phyloP scores from a whole-genome alignment of 73 alveolate species.

The Stentor roeselii region DNA sequence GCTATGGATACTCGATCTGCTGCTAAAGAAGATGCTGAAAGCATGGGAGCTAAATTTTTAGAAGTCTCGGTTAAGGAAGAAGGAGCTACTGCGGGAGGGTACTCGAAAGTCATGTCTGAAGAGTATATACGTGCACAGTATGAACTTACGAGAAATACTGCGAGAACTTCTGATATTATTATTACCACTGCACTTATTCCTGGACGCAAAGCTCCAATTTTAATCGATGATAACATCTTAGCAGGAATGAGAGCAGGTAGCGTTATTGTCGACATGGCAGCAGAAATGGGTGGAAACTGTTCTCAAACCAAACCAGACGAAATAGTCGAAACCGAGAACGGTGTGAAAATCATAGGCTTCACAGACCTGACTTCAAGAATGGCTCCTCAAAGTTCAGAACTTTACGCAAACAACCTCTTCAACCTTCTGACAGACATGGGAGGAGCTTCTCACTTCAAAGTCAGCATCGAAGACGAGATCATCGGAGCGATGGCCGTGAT shows the following conservation, averaged over 20 bases:
- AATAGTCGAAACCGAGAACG: conserved; percentile 31
- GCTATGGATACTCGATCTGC: conserved; percentile 68
- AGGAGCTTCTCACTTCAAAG: background rate
- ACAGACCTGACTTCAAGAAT: conserved; percentile 61
- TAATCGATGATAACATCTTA: conserved; percentile 36
- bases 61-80: conserved; percentile 61
- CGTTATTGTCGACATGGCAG: conserved; percentile 78
- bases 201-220: conserved; percentile 62
- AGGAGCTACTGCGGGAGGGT: conserved; percentile 53
- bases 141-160: conserved; percentile 47
- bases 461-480: conserved; percentile 31
- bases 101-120: conserved; percentile 50
- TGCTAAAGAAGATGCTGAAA: conserved; percentile 51
- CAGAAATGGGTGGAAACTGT: conserved; percentile 80
- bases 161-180: conserved; percentile 56
- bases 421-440: conserved; percentile 17
- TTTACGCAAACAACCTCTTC: conserved; percentile 27
- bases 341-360: conserved; percentile 56
- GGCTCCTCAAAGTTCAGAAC: conserved; percentile 35
- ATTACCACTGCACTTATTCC: conserved; percentile 68
- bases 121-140: conserved; percentile 51
- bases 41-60: conserved; percentile 76
- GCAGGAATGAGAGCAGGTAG: conserved; percentile 61
- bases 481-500: conserved; percentile 20
- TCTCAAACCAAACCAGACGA: conserved; percentile 43